Evolutionary conservation across 345 rosid genomes (phyloP), one percentile per base, ranked within the genome.

Genomic region (Noccaea caerulescens): DNA sequence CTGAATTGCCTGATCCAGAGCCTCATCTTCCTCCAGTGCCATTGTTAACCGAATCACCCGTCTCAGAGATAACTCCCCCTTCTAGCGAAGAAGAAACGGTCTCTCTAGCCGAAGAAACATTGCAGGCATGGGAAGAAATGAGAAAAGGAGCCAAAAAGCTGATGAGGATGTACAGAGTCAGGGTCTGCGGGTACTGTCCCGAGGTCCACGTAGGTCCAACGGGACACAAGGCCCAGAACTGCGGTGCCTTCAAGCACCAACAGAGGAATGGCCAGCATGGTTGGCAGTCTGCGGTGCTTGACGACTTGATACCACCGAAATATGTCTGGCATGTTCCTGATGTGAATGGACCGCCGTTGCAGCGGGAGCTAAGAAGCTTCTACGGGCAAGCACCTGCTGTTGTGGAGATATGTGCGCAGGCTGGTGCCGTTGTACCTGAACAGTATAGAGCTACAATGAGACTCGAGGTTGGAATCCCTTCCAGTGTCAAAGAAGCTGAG

Each of bases 201-300:
- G 97, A 94, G 77, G 85, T 93, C 38, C 97, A 93, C n/a, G 90
- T 93, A 3, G 97, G 97, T 53, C 80, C 91, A 4, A 80, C 85
- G 0, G 97, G 98, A 38, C 98, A 93, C 82, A 93, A 91, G 80
- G 90, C 97, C 1, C 96, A 89, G 80, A 89, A 91, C 81, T 93
- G 98, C 1, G 98, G 97, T 4, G 96, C 94, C 1, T 84, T 81
- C 81, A 93, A 93, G 84, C 98, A 93, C 78, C 98, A 91, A 46
- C 98, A 93, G 71, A 75, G 96, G 73, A 93, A 93, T 6, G 97
- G 97, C 18, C 98, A 91, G 72, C 98, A 93, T 4, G 98, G 96
- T 51, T 93, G 96, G 98, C 98, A 93, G 75, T 58, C 90, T 10
- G 94, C 98, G 4, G 86, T 91, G 60, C 87, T 91, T 1, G 80